phyloP scores from a whole-genome alignment of 805 yeast genomes.

The Saturnispora serradocipensis region DNA sequence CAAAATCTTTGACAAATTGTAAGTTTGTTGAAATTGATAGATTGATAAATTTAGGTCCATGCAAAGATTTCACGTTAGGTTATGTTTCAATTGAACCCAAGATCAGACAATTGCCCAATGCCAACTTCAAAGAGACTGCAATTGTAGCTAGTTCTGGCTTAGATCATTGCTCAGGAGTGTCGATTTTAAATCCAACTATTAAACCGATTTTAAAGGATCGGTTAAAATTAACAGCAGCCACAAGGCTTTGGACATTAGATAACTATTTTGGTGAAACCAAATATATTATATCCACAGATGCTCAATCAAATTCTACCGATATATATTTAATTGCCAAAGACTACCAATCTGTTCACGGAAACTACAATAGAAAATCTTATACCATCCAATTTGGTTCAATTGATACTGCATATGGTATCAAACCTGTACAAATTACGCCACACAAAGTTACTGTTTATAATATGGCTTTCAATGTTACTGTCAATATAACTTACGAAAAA shows the following conservation, averaged over 20 bases:
- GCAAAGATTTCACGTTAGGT: constrained; percentile 60
- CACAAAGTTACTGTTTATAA: constrained; percentile 55
- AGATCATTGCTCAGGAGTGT: constrained; percentile 43
- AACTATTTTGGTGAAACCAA: constrained; percentile 31
- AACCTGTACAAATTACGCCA: constrained; percentile 68
- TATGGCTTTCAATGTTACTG: constrained; percentile 44
- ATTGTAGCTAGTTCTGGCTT: constrained; percentile 66
- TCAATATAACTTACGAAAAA: constrained; percentile 44
- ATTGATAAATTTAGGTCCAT: constrained; percentile 62
- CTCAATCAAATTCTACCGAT: constrained; percentile 53
- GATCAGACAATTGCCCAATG: constrained; percentile 57
- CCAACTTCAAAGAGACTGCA: constrained; percentile 56
- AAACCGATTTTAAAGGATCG: constrained; percentile 62
- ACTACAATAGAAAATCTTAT: constrained; percentile 51
- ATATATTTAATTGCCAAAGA: constrained; percentile 54
- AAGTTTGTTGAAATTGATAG: constrained; percentile 42
- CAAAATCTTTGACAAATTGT: constrained; percentile 17
- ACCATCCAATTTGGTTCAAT: constrained; percentile 59
- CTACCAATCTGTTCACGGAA: constrained; percentile 52
- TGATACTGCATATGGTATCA: constrained; percentile 30
- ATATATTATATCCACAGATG: constrained; percentile 66
- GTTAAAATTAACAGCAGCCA: constrained; percentile 60
- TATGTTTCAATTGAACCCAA: constrained; percentile 43
- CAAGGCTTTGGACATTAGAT: constrained; percentile 65
- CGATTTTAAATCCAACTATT: constrained; percentile 57